Conservation (phyloP, 208 protist species). For the Balamuthia mandrillaris region DNA sequence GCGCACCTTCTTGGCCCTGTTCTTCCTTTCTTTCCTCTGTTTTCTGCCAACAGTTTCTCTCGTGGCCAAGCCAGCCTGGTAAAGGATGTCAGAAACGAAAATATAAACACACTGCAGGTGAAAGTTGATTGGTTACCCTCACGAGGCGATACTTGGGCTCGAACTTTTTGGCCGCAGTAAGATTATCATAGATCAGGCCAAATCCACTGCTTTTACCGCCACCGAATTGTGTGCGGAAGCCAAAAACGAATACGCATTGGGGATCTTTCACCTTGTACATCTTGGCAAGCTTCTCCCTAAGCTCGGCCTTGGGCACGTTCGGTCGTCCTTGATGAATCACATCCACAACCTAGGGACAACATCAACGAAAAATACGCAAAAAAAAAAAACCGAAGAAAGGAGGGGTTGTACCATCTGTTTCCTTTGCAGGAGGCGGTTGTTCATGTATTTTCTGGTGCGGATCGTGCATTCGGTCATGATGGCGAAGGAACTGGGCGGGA, state of each 20-base stretch:
- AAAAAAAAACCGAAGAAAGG: background rate
- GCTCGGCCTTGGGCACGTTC: slow-evolving; percentile 86
- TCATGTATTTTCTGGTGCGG: slow-evolving; percentile 84
- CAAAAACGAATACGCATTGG: slow-evolving; percentile 92
- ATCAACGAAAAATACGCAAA: background rate
- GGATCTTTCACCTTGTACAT: slow-evolving; percentile 96
- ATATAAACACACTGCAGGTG: background rate
- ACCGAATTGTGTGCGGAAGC: slow-evolving; percentile 98
- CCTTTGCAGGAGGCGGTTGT: slow-evolving; percentile 97
- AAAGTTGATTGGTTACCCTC: slow-evolving; percentile 67
- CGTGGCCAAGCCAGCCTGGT: slow-evolving; percentile 76
- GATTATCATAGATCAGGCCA: slow-evolving; percentile 98
- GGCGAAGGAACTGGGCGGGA: no score
- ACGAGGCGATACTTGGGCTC: slow-evolving; percentile 97
- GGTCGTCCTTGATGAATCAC: slow-evolving; percentile 80
- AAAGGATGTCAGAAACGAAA: background rate
- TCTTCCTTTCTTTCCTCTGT: slow-evolving; percentile 98
- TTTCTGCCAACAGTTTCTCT: slow-evolving; percentile 88
- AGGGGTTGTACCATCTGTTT: slow-evolving; percentile 94
- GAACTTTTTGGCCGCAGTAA: slow-evolving; percentile 86
- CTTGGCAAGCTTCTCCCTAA: slow-evolving; percentile 90
- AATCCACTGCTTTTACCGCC: slow-evolving; percentile 98
- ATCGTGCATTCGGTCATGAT: slow-evolving; percentile 32
- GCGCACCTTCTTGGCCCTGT: slow-evolving; percentile 96
- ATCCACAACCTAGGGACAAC: slow-evolving; percentile 81